These are phyloP conservation scores for Davidsoniella eucalypti DNA, from an alignment of 2,329 filamentous ascomycete genomes.

Conservation along the genomic window DNA sequence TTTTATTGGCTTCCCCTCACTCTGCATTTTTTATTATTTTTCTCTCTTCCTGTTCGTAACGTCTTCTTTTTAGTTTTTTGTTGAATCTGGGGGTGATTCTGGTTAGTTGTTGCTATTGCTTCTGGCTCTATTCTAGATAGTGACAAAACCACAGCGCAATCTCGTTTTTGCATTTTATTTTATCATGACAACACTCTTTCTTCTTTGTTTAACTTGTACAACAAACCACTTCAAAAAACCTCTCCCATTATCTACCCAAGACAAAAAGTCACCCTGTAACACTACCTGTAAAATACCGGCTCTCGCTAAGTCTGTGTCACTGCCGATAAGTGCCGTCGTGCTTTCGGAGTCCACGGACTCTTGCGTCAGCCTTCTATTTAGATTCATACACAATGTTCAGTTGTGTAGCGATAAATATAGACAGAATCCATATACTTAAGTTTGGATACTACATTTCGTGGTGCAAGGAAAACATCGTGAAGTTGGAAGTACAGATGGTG, in stretches of 20 bases:
- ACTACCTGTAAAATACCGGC: not conserved
- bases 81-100: not conserved
- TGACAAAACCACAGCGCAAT: conserved; percentile 1
- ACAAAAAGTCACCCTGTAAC: not conserved
- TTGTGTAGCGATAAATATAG: too few species aligned
- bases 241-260: not conserved
- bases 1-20: conserved; percentile 6
- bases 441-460: not conserved
- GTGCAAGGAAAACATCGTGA: not conserved
- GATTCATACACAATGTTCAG: too few species aligned
- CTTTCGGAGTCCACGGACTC: too few species aligned
- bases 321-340: too few species aligned
- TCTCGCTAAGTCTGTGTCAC: too few species aligned
- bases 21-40: conserved; percentile 6
- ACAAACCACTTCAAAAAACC: too few species aligned
- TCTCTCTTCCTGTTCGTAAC: conserved; percentile 6
- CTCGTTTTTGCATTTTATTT: not conserved
- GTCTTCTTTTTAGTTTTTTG: not conserved
- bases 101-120: not conserved
- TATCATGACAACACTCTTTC: too few species aligned
- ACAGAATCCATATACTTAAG: too few species aligned
- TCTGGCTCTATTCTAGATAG: not conserved
- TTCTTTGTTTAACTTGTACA: not conserved
- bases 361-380: too few species aligned
- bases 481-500: too few species aligned